Base-by-base conservation (phyloP, 345 rosid genomes). In the Raphanus sativus region DNA sequence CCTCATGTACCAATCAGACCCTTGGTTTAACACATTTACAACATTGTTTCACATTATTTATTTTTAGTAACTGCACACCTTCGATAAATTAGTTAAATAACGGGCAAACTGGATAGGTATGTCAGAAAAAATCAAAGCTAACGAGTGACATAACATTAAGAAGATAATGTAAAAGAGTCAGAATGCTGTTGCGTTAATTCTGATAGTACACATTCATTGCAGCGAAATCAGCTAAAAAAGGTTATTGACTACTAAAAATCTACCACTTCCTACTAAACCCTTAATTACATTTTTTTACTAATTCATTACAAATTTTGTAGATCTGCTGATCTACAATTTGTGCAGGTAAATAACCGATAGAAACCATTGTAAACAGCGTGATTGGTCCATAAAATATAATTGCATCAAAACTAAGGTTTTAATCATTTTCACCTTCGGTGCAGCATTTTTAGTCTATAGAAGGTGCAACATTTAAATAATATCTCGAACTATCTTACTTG, bases 71-170 rank as follows among this genome's bases (percentile, higher is more conserved):
- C 24, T 25, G 58, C 36, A 67, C 33, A 11, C 50, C 50, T 40
- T 67, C 34, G 34, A 68, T 68, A 45, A 24, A 68, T 21, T 33
- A 50, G 25, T 32, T 24, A 60, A 48, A 61, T n/a, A 16, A 50
- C 45, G 54, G 69, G 50, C 54, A 62, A 76, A 33, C 8, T 5
- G 63, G 28, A 61, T 76, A 76, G 79, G 69, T 69, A 63, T 62
- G 74, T 76, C 80, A 76, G 74, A 33, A 67, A 25, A 75, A 42
- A 30, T 59, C 8, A 52, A 76, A 26, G 38, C 48, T 24, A 25
- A 42, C 62, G 72, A 59, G 62, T 58, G 73, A 67, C 79, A 45
- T 59, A 42, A 75, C 78, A 67, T 67, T 2, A 11, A 9, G 5
- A 67, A 40, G 32, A 67, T 67, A 66, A 75, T 67, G 67, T 17